Base-by-base conservation (phyloP, 1,284 basidiomycete species). In the Apiotrichum akiyoshidainum region DNA sequence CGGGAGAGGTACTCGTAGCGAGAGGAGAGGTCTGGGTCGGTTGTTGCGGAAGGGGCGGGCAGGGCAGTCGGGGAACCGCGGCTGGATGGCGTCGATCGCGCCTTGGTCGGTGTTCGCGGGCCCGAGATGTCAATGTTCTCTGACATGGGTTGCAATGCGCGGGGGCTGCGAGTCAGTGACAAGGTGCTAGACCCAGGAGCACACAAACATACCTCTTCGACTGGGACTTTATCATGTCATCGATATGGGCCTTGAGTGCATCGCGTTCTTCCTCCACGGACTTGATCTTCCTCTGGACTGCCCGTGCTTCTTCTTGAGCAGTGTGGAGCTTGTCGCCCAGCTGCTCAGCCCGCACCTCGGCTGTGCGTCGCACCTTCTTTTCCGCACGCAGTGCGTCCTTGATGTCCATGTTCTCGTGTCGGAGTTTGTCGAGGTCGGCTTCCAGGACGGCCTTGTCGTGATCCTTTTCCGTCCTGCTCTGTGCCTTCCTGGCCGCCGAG, bases 1-100 rank as follows among this genome's bases (percentile, higher is more conserved):
- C 61, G 60, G 37, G 65, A 54, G 17, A 70, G 61, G 46, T 69
- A 64, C 5, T 56, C 60, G 44, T 64, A 68, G 26, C 52, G 49
- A 21, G n/a, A 19, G 31, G 31, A 52, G 42, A 14, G 44, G 35
- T 22, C 12, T 14, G 12, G 22, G 49, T 19, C 13, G 47, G 42
- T 44, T 22, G 55, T 44, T 22, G 51, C 16, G 34, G 22, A 33
- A 14, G 55, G 33, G 19, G 40, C 13, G n/a, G 35, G 55, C 48
- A n/a, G 19, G 26, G 54, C 35, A 37, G 22, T 49, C 33, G 46
- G 14, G 12, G 14, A 46, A 7, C 21, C 14, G 26, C 9, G 16
- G 17, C 26, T 31, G 26, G 31, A 37, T 8, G 34, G 11, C 2
- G 34, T 6, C 1, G 47, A n/a, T 6, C 9, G 2, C 31, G 46